phyloP scores from a whole-genome alignment of 352 stramenopile genomes.

The Globisporangium yorkense region DNA sequence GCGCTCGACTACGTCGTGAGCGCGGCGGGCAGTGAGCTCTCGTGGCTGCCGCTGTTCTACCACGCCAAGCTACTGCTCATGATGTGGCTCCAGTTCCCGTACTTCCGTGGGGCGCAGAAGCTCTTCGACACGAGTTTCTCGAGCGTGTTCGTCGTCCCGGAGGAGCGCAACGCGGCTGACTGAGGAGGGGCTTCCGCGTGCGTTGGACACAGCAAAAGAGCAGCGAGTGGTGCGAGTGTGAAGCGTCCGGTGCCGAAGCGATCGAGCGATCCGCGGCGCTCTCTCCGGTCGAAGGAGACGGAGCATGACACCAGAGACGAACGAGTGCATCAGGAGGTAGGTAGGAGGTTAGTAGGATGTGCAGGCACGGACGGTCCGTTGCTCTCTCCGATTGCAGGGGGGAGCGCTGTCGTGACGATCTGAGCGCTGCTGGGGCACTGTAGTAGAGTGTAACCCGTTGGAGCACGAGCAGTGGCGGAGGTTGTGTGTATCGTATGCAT shows the following conservation, averaged over 20 bases:
- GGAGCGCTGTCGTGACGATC: neutral
- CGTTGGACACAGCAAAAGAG: neutral
- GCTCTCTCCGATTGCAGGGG: neutral
- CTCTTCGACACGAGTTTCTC: slow-evolving; percentile 76
- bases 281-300: neutral
- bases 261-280: neutral
- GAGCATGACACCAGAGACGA: neutral
- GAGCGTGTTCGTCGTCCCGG: slow-evolving; percentile 65
- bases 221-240: neutral
- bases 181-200: slow-evolving; percentile 5
- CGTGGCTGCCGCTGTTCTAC: slow-evolving; percentile 84
- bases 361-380: neutral
- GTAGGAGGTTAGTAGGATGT: neutral
- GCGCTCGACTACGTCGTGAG: slow-evolving; percentile 65
- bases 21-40: slow-evolving; percentile 41
- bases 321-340: neutral
- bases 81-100: slow-evolving; percentile 89
- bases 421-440: neutral
- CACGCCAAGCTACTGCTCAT: slow-evolving; percentile 79
- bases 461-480: neutral
- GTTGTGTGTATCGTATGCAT: neutral
- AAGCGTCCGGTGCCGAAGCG: too few species aligned
- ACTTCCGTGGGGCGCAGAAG: slow-evolving; percentile 79
- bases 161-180: slow-evolving; percentile 9
- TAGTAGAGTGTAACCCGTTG: neutral